Evolutionary conservation across 1,284 basidiomycete genomes (phyloP).

Genomic region (Trametes hirsuta): DNA sequence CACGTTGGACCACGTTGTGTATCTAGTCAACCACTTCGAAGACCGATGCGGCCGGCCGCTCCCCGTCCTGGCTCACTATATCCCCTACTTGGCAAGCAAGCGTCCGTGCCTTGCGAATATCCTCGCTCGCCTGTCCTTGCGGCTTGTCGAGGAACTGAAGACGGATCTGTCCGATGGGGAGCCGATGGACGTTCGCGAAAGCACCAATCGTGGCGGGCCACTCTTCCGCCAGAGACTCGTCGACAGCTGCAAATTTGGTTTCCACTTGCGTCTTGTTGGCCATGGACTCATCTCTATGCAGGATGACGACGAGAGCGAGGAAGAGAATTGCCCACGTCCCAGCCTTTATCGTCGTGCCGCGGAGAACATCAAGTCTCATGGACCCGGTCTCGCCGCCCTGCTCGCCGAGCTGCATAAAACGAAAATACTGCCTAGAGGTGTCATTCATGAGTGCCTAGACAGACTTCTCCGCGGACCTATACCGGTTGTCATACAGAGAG

Average conservation of each 20-base stretch:
- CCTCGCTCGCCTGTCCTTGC: constrained; percentile 81
- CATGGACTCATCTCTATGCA: constrained; percentile 26
- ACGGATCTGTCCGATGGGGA: constrained; percentile 55
- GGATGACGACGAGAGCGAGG: not conserved
- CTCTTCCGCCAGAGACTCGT: too few species aligned
- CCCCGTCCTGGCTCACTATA: not conserved
- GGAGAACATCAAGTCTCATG: constrained; percentile 91
- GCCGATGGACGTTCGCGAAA: too few species aligned
- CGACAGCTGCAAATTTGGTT: too few species aligned
- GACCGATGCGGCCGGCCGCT: not conserved
- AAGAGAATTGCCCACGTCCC: not conserved
- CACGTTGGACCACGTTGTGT: constrained; percentile 1
- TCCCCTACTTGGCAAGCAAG: not conserved
- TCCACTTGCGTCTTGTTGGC: too few species aligned
- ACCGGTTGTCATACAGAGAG: not conserved
- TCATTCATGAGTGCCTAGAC: constrained; percentile 93
- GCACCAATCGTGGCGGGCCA: too few species aligned
- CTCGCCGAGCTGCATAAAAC: constrained; percentile 98
- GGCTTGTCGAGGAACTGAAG: constrained; percentile 73
- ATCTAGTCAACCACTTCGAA: not conserved
- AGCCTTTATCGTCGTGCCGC: not conserved
- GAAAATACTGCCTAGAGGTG: constrained; percentile 45
- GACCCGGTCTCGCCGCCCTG: constrained; percentile 95
- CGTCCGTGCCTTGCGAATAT: not conserved
- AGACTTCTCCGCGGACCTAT: constrained; percentile 67